A percentile compares a stretch with the other conserved stretches of the same genome.
Evolutionary conservation across 345 rosid species (phyloP).

Genomic region (Laguncularia racemosa): DNA sequence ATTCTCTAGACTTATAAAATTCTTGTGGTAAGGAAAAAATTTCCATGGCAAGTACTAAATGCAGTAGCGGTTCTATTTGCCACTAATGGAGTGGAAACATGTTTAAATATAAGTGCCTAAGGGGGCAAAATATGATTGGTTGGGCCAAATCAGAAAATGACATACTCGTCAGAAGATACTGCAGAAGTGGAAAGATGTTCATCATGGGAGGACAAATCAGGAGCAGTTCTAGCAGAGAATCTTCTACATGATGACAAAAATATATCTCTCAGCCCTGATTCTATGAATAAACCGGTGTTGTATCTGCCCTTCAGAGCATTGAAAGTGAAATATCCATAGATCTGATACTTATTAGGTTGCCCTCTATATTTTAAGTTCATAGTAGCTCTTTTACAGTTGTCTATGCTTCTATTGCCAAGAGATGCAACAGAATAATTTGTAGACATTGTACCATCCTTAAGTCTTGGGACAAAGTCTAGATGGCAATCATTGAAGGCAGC

Average conservation of each 20-base stretch:
- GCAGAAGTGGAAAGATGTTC: conserved; percentile 43
- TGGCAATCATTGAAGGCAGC: conserved; percentile 26
- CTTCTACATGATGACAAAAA: conserved; percentile 38
- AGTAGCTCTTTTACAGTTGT: conserved; percentile 37
- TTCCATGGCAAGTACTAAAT: too few relatives aligned
- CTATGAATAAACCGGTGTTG: conserved; percentile 20
- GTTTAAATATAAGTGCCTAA: too few relatives aligned
- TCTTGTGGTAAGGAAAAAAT: too few relatives aligned
- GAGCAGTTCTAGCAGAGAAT: conserved; percentile 55
- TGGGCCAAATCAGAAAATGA: conserved; percentile 9
- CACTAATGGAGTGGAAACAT: too few relatives aligned
- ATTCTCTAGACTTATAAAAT: too few relatives aligned
- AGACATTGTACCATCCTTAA: conserved; percentile 12
- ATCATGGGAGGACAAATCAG: conserved; percentile 47
- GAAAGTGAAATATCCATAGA: conserved; percentile 43
- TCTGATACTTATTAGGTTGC: conserved; percentile 28
- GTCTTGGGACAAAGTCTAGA: conserved; percentile 31
- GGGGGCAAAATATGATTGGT: background rate
- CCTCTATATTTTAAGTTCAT: conserved; percentile 52
- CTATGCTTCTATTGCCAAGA: conserved; percentile 21
- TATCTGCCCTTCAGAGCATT: conserved; percentile 47
- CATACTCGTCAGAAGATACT: conserved; percentile 53
- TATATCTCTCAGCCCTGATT: conserved; percentile 42
- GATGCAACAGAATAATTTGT: conserved; percentile 16
- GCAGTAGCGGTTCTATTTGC: too few relatives aligned